Evolutionary conservation across 2,329 filamentous ascomycete species (phyloP).

Genomic region (Claviceps africana): DNA sequence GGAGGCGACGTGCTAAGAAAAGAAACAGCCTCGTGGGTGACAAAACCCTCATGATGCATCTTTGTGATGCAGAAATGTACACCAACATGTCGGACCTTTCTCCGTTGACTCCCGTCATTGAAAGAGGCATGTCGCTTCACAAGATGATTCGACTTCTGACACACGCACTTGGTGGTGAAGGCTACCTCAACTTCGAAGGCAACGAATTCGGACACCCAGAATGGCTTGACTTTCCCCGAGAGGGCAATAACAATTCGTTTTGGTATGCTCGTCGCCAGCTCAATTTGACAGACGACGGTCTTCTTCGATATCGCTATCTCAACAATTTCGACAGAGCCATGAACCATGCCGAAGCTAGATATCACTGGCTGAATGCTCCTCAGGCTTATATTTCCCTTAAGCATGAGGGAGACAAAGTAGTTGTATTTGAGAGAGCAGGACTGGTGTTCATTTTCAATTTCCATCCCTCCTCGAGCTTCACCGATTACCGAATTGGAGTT

Average conservation of each 20-base stretch:
- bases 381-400: conserved; percentile 92
- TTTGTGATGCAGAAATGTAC: conserved; percentile 94
- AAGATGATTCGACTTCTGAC: conserved; percentile 96
- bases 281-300: conserved; percentile 73
- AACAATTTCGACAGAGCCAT: conserved; percentile 90
- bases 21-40: conserved; percentile 70
- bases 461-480: conserved; percentile 69
- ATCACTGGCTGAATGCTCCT: conserved; percentile 73
- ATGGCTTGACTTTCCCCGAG: conserved; percentile 96
- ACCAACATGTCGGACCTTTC: conserved; percentile 87
- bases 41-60: conserved; percentile 95
- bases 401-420: conserved; percentile 83
- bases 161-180: conserved; percentile 82
- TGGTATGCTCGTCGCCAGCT: conserved; percentile 89
- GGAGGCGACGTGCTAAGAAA: conserved; percentile 6
- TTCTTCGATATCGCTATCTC: conserved; percentile 80
- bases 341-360: conserved; percentile 77
- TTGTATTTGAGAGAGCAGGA: conserved; percentile 87
- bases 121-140: conserved; percentile 82
- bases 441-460: conserved; percentile 96
- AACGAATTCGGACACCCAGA: conserved; percentile 98
- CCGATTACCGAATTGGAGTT: conserved; percentile 84
- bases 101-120: conserved; percentile 75
- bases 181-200: conserved; percentile 96
- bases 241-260: conserved; percentile 84